Percentiles rank a stretch among this genome's conserved stretches.
phyloP scores from a whole-genome alignment of 2,329 filamentous ascomycete genomes.

The Monosporascus cannonballus region DNA sequence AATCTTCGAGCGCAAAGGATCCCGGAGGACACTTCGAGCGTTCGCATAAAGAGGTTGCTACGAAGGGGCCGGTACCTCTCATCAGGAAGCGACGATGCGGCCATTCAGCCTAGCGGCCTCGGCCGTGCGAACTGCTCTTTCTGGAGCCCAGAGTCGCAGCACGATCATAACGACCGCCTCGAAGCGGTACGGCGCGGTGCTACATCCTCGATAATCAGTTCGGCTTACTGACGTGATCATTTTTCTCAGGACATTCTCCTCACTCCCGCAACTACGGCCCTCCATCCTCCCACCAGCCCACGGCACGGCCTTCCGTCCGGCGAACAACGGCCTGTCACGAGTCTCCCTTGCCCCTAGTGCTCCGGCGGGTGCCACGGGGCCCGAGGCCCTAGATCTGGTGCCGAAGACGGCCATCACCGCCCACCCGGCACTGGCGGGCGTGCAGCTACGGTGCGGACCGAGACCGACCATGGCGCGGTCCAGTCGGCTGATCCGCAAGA shows the following conservation, averaged over 20 bases:
- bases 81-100: conserved; percentile 6
- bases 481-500: conserved; percentile 52
- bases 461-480: conserved; percentile 50
- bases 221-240: background rate
- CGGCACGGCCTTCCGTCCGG: conserved; percentile 20
- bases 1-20: background rate
- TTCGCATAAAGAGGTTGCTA: background rate
- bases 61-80: background rate
- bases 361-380: conserved; percentile 7
- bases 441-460: conserved; percentile 52
- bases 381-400: conserved; percentile 37
- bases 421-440: conserved; percentile 44
- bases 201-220: background rate
- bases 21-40: too few species aligned
- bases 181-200: conserved; percentile 6
- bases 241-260: conserved; percentile 37
- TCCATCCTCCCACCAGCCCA: conserved; percentile 28
- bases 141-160: conserved; percentile 2
- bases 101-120: conserved; percentile 6
- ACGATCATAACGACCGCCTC: conserved; percentile 2
- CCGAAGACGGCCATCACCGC: conserved; percentile 40
- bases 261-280: conserved; percentile 45
- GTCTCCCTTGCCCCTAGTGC: conserved; percentile 12
- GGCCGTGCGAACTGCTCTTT: conserved; percentile 8
- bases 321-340: conserved; percentile 18